Evolutionary conservation across 1,284 basidiomycete species (phyloP).

Genomic region (Peniophora sp.): DNA sequence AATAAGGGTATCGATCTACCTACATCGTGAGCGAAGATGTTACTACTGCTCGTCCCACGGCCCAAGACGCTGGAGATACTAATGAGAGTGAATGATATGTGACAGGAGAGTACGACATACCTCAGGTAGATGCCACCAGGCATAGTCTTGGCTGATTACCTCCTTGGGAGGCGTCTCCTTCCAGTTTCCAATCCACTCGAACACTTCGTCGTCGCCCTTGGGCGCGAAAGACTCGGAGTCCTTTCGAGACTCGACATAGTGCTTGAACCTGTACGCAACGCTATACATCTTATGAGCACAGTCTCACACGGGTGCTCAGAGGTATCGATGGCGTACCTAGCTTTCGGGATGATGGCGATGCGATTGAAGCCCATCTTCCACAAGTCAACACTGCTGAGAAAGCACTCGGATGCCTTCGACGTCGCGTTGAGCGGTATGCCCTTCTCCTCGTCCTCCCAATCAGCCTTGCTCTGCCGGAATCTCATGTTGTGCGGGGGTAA

Average conservation of each 20-base stretch:
- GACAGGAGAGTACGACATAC: neutral
- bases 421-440: neutral
- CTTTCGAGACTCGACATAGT: neutral
- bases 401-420: neutral
- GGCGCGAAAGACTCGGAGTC: neutral
- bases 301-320: neutral
- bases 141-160: conserved; percentile 6
- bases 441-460: neutral
- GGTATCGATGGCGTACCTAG: neutral
- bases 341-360: neutral
- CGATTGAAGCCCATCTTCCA: neutral
- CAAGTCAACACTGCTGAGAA: neutral
- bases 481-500: neutral
- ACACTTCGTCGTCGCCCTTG: neutral
- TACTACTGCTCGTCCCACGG: conserved; percentile 1
- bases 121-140: neutral
- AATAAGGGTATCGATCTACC: too few relatives aligned
- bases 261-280: neutral
- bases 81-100: neutral
- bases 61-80: neutral
- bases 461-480: neutral
- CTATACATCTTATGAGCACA: neutral
- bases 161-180: conserved; percentile 1
- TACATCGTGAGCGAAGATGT: too few relatives aligned
- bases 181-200: neutral